Base-by-base conservation (phyloP, 176 grass and related monocot species). In the Pharus latifolius region DNA sequence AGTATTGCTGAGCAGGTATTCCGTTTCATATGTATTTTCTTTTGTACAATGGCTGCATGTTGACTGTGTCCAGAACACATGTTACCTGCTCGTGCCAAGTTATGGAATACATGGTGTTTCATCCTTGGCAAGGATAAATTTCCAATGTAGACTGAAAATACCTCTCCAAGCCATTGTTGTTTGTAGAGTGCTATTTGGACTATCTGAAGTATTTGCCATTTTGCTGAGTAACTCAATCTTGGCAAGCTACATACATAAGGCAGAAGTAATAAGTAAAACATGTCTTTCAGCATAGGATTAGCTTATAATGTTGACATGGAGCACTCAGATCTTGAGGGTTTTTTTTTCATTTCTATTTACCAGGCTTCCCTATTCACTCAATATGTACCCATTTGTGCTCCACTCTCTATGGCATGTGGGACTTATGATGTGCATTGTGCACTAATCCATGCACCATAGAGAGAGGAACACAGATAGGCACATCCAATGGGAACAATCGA, bases 1-100 rank as follows among this genome's bases (percentile, higher is more conserved):
- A 94, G 95, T 81, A 93, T 98, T 59, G 95, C 95, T 44, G 95
- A 98, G 76, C 95, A 98, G 89, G 95, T 98, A 49, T 74, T 69
- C 42, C 26, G 26, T 2, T 23, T 61, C 2, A 42, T 49, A 49
- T 70, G 4, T 12, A 20, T 16, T 22, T 34, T 23, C 4, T 33
- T 74, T 31, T 49, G 15, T 63, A 55, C 12, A 30, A 30, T 45
- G 60, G n/a, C 13, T 6, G 6, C 58, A 75, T 56, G n/a, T 25
- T 37, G 18, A 10, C 53, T 30, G 3, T 15, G 2, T 2, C 0
- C 34, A 42, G 17, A 43, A 56, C 35, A 56, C 3, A 14, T 20
- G 32, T 11, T 8, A 51, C 13, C 23, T 34, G 0, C 32, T n/a
- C 65, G 50, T 49, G 29, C 19, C 55, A 51, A 69, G 16, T 42